phyloP scores from a whole-genome alignment of 2,329 filamentous ascomycete genomes.

The Sporothrix pallida region DNA sequence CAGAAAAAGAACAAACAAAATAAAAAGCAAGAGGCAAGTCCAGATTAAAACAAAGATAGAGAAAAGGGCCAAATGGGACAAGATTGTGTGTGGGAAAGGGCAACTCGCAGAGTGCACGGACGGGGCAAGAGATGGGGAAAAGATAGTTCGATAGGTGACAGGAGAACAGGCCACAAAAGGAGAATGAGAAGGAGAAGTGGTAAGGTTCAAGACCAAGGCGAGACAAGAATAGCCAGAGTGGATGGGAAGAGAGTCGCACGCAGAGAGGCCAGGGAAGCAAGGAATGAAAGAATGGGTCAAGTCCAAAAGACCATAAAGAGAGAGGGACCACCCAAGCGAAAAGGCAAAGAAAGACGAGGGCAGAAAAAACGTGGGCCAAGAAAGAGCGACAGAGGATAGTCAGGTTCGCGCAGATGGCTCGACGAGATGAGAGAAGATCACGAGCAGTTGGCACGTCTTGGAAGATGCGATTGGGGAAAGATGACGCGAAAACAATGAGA shows the following conservation, averaged over 20 bases:
- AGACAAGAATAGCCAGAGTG: neutral
- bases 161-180: constrained; percentile 29
- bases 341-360: constrained; percentile 2
- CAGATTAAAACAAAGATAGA: constrained; percentile 20
- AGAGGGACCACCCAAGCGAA: neutral
- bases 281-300: neutral
- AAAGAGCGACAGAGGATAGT: constrained; percentile 12
- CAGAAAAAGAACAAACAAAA: neutral
- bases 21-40: neutral
- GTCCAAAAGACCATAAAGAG: neutral
- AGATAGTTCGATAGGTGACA: constrained; percentile 18
- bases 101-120: constrained; percentile 27
- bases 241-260: neutral
- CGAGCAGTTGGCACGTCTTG: constrained; percentile 16
- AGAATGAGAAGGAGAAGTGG: constrained; percentile 4
- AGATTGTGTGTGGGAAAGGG: neutral
- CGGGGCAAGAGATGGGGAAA: neutral
- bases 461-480: neutral
- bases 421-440: constrained; percentile 22
- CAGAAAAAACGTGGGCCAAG: neutral
- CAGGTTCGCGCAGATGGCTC: constrained; percentile 22
- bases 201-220: neutral
- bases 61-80: constrained; percentile 15
- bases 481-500: constrained; percentile 1
- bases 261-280: neutral